Percentiles rank a stretch among this genome's conserved stretches.
phyloP scores from a whole-genome alignment of 2,329 filamentous ascomycete species.

The Aspergillus tanneri region DNA sequence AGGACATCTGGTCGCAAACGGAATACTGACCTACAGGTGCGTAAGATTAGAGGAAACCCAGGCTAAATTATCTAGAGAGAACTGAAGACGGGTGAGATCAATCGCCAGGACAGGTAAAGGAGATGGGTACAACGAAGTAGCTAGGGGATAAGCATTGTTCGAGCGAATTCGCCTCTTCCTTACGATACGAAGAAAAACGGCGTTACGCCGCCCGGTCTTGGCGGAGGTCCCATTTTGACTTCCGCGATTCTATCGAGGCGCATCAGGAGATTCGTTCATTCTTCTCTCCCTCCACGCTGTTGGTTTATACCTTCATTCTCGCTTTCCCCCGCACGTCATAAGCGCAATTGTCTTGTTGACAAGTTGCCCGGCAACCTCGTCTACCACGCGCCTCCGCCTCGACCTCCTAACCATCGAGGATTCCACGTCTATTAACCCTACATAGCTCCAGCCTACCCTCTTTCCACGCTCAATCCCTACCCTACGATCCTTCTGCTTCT shows the following conservation, averaged over 20 bases:
- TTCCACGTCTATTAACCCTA: neutral
- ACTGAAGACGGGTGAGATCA: no score
- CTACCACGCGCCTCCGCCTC: neutral
- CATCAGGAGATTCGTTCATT: slow-evolving; percentile 4
- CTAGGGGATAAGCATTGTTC: neutral
- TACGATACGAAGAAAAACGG: neutral
- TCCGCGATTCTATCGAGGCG: slow-evolving; percentile 1
- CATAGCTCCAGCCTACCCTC: neutral
- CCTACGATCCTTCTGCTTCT: slow-evolving; percentile 4
- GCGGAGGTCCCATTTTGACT: neutral
- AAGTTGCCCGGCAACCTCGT: slow-evolving; percentile 4
- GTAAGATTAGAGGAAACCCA: no score
- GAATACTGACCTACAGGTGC: no score
- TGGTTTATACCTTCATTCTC: neutral
- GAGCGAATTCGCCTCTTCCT: neutral
- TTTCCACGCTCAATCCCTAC: neutral
- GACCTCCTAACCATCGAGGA: neutral
- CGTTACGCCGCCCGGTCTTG: slow-evolving; percentile 3
- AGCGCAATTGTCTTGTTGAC: neutral
- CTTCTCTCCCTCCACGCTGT: neutral
- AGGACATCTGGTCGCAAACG: no score
- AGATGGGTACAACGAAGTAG: no score
- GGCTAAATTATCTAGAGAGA: no score
- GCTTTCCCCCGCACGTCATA: neutral
- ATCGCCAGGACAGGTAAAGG: no score